phyloP scores from a whole-genome alignment of 2,329 filamentous ascomycete genomes.

The Cladosporium velox region DNA sequence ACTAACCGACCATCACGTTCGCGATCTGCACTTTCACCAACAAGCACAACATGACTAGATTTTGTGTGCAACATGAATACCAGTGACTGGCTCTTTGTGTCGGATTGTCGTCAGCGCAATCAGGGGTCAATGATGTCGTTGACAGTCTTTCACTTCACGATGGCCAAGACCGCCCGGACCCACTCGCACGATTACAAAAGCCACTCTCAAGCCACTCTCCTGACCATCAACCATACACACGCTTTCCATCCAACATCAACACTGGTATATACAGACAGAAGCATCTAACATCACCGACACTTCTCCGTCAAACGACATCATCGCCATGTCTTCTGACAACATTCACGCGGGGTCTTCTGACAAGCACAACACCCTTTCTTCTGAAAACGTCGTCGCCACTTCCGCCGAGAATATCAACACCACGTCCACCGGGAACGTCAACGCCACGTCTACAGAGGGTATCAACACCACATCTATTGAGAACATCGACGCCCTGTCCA shows the following conservation, averaged over 20 bases:
- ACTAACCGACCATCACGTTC: not conserved
- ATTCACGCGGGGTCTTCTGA: not conserved
- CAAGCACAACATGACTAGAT: not conserved
- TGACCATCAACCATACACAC: not conserved
- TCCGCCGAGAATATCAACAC: not conserved
- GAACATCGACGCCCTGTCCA: not conserved
- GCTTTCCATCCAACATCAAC: not conserved
- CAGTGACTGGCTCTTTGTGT: not conserved
- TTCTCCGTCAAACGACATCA: too few relatives aligned
- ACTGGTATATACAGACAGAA: not conserved
- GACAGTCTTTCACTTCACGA: not conserved
- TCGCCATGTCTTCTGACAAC: not conserved
- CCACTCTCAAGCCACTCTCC: not conserved
- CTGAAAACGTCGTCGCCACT: not conserved
- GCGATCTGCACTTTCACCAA: not conserved
- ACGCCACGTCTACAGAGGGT: not conserved
- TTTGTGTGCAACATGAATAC: not conserved
- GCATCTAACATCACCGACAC: not conserved
- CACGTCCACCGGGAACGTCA: not conserved
- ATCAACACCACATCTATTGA: not conserved
- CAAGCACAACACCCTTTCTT: not conserved
- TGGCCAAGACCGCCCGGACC: not conserved
- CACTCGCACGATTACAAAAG: not conserved
- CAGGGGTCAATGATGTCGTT: not conserved
- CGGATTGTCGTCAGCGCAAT: not conserved